Evolutionary conservation across 73 alveolate species (phyloP), one percentile per base, ranked within the genome.

Genomic region (Blepharisma japonicum): DNA sequence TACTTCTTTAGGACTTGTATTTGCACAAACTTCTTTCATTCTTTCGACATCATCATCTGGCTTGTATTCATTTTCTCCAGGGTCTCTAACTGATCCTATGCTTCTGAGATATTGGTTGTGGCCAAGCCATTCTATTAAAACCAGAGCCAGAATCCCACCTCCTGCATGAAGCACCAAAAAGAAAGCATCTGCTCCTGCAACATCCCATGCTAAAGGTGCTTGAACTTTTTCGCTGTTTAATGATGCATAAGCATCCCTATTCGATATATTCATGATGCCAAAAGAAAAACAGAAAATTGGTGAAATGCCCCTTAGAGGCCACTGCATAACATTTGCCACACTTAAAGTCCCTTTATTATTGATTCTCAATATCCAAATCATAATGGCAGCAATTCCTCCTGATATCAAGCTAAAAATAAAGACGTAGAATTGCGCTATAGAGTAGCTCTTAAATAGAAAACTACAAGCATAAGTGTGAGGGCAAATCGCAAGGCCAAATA

Each of bases 251-350:
- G 83, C 56, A 47, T 66, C 78, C 71, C 83, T 80, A 9, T 68
- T 68, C 18, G 92, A 83, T 3, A 92, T 85, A 55, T 66, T 84
- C 68, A 88, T 79, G 53, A 89, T 78, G 14, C 99, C 99, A 86
- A 77, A 90, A 55, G 92, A 87, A 67, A 97, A 87, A 45, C 97
- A 82, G 82, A 94, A 97, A 50, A 96, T 90, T n/a, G 99, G 99
- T 45, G 91, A 81, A 20, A 61, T 39, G 45, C 89, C 53, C 68
- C 96, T 88, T 68, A 95, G 92, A 54, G 92, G 53, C 92, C 94
- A 93, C 68, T 79, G 85, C 2, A 90, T 8, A 18, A 71, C 78
- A 61, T 89, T 87, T 6, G 96, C 98, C 18, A 77, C 72, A 11
- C 51, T 61, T 74, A 74, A 71, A 8, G 97, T 85, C 0, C 86